Conservation (phyloP, 768 basidiomycete genomes). For the Rhodotorula babjevae region DNA sequence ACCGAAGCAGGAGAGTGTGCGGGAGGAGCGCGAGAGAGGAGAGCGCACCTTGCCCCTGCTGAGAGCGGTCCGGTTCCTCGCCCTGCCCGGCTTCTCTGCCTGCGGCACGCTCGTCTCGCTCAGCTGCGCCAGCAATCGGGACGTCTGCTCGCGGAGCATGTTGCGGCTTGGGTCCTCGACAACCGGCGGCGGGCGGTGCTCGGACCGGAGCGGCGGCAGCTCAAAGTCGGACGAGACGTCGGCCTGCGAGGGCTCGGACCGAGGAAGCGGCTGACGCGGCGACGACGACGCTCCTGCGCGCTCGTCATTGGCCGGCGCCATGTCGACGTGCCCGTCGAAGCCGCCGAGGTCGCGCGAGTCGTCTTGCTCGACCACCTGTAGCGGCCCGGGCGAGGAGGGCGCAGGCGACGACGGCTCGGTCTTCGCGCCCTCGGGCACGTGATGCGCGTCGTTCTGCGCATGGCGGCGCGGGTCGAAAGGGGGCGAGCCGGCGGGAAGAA, state of each 20-base stretch:
- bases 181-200: not conserved
- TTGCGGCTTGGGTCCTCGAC: not conserved
- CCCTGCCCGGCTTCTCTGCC: not conserved
- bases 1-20: too few species aligned
- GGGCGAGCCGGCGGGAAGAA: too few species aligned
- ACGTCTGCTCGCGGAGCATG: constrained; percentile 12
- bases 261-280: not conserved
- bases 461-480: too few species aligned
- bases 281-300: not conserved
- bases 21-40: too few species aligned
- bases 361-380: not conserved
- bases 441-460: not conserved
- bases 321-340: not conserved
- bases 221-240: constrained; percentile 16
- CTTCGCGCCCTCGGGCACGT: not conserved
- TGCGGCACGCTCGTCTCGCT: not conserved
- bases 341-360: not conserved
- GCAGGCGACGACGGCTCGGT: not conserved
- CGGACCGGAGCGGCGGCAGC: not conserved
- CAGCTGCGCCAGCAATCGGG: not conserved
- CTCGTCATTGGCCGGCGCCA: not conserved
- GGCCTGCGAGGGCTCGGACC: not conserved
- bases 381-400: not conserved
- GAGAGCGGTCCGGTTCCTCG: not conserved
- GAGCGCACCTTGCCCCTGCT: constrained; percentile 4